phyloP scores from a whole-genome alignment of 108 stramenopile species.

The Fistulifera pelliculosa region DNA sequence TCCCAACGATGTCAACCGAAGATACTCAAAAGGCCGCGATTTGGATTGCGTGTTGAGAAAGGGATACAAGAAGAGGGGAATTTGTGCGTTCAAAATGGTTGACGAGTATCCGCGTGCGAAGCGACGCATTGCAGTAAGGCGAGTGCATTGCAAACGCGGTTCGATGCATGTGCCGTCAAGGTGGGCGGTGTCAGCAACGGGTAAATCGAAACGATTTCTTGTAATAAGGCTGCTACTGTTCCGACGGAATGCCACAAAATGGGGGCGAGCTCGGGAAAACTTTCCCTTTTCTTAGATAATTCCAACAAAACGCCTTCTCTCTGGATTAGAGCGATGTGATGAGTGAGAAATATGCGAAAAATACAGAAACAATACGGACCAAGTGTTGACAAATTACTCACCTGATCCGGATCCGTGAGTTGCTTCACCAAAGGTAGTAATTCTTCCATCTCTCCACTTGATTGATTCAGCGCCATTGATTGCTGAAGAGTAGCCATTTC shows the following conservation, averaged over 20 bases:
- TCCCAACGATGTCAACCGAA: conserved; percentile 93
- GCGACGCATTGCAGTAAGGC: conserved; percentile 98
- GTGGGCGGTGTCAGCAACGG: conserved; percentile 94
- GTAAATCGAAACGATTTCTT: conserved; percentile 98
- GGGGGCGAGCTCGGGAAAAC: conserved; percentile 92
- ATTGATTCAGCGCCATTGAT: not conserved
- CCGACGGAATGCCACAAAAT: conserved; percentile 77
- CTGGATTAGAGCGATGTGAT: conserved; percentile 21
- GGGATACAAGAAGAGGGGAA: conserved; percentile 97
- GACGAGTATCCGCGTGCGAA: conserved; percentile 92
- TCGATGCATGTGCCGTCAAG: conserved; percentile 91
- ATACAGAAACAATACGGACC: not conserved
- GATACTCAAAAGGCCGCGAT: conserved; percentile 94
- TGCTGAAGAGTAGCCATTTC: not conserved
- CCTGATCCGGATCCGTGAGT: conserved; percentile 62
- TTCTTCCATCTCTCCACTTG: conserved; percentile 53
- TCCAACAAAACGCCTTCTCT: conserved; percentile 92
- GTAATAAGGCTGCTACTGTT: conserved; percentile 84
- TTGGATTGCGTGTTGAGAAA: conserved; percentile 96
- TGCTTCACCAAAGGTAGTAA: conserved; percentile 64
- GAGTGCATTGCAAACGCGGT: conserved; percentile 98
- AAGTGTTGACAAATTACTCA: not conserved
- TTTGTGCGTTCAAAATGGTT: conserved; percentile 91
- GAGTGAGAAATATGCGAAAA: not conserved
- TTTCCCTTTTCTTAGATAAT: conserved; percentile 95